Conservation (phyloP, 2,329 filamentous ascomycete genomes). For the Pseudocercospora macadamiae region DNA sequence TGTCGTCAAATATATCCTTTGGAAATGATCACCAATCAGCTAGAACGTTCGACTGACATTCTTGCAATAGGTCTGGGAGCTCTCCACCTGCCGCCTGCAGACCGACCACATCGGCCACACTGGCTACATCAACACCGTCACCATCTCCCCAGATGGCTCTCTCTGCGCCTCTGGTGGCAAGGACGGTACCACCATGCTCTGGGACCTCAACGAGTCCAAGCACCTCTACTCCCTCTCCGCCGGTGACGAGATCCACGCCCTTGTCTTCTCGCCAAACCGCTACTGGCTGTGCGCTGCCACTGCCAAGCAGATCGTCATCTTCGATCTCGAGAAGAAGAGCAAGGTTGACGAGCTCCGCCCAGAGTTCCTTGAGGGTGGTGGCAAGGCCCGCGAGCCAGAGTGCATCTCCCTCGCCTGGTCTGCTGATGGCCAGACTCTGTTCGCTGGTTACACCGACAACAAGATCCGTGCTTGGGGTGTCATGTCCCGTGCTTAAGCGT, state of each 20-base stretch:
- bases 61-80: slow-evolving; percentile 87
- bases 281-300: slow-evolving; percentile 99
- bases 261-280: slow-evolving; percentile 99
- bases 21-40: no score
- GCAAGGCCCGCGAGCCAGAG: slow-evolving; percentile 99
- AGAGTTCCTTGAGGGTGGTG: slow-evolving; percentile 92
- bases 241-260: slow-evolving; percentile 99
- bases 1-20: no score
- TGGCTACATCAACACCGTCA: slow-evolving; percentile 99
- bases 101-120: slow-evolving; percentile 99
- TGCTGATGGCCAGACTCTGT: slow-evolving; percentile 97
- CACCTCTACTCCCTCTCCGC: slow-evolving; percentile 99
- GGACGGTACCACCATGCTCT: slow-evolving; percentile 99
- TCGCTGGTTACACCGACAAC: slow-evolving; percentile 99
- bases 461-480: slow-evolving; percentile 97
- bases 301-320: slow-evolving; percentile 98
- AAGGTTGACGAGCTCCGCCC: slow-evolving; percentile 99
- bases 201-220: slow-evolving; percentile 99
- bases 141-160: slow-evolving; percentile 98
- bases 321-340: slow-evolving; percentile 99
- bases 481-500: slow-evolving; percentile 73
- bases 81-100: slow-evolving; percentile 98
- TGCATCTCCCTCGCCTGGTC: slow-evolving; percentile 97
- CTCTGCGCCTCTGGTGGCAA: slow-evolving; percentile 99
- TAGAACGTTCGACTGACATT: slow-evolving; percentile 11